Conservation (phyloP, 2,329 filamentous ascomycete genomes). For the Botrytis hyacinthi region DNA sequence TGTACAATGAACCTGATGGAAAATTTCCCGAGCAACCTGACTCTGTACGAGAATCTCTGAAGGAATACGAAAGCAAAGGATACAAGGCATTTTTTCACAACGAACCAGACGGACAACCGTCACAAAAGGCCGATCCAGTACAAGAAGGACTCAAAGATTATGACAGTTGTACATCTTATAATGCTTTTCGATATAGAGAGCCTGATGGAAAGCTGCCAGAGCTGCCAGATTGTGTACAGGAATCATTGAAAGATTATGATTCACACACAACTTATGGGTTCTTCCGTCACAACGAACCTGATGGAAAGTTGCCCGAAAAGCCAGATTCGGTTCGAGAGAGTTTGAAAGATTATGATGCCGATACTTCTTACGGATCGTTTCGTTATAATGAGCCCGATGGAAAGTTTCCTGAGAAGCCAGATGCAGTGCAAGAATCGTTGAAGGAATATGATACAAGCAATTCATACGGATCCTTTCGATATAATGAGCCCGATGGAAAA, state of each 20-base stretch:
- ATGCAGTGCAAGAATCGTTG: conserved; percentile 39
- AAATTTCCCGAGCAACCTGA: conserved; percentile 29
- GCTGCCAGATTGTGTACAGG: conserved; percentile 38
- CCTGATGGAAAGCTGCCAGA: conserved; percentile 30
- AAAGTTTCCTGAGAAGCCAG: conserved; percentile 20
- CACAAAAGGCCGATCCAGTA: conserved; percentile 34
- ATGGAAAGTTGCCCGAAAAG: conserved; percentile 29
- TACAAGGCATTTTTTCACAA: conserved; percentile 32
- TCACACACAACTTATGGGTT: conserved; percentile 24
- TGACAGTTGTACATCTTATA: conserved; percentile 26
- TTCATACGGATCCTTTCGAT: conserved; percentile 27
- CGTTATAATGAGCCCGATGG: conserved; percentile 43
- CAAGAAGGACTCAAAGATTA: conserved; percentile 39
- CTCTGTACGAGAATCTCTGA: conserved; percentile 40
- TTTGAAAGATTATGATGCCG: conserved; percentile 30
- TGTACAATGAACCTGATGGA: conserved; percentile 43
- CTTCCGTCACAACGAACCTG: conserved; percentile 31
- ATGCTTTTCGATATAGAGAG: conserved; percentile 32
- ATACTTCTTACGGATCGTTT: conserved; percentile 29
- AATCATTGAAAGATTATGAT: conserved; percentile 36
- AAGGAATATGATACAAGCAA: conserved; percentile 41
- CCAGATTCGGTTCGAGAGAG: conserved; percentile 40
- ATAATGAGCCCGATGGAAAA: conserved; percentile 33
- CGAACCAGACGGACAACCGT: conserved; percentile 31
- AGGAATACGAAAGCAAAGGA: conserved; percentile 41